A percentile compares a stretch with the other conserved stretches of the same genome.
phyloP scores from a whole-genome alignment of 208 protist genomes.

The Porcisia hertigi region DNA sequence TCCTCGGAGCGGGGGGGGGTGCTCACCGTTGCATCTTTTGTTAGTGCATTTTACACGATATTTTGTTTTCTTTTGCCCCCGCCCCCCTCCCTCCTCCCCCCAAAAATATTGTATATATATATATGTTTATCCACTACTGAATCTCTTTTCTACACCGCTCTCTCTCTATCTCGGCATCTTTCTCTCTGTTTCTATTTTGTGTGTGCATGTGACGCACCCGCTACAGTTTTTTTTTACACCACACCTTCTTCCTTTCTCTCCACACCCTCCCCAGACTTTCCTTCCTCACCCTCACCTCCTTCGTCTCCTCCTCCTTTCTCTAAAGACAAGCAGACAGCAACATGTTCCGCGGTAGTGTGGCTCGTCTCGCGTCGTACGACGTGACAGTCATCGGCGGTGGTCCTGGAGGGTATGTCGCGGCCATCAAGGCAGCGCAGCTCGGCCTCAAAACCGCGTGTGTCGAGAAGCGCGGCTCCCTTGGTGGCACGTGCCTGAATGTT shows the following conservation, averaged over 20 bases:
- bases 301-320: not conserved
- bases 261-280: not conserved
- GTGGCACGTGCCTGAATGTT: constrained; percentile 99
- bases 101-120: no score
- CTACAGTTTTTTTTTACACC: not conserved
- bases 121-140: not conserved
- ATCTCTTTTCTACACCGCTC: not conserved
- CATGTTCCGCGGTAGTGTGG: constrained; percentile 71
- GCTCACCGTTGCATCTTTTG: no score
- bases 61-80: no score
- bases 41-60: no score
- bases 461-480: constrained; percentile 97
- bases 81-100: no score
- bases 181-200: no score
- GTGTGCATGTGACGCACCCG: not conserved
- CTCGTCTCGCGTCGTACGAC: constrained; percentile 86
- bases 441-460: constrained; percentile 98
- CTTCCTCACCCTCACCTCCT: not conserved
- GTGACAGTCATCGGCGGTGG: constrained; percentile 99
- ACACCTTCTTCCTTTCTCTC: not conserved
- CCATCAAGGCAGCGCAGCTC: constrained; percentile 99
- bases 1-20: not conserved
- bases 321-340: constrained; percentile 20
- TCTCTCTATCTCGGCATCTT: not conserved
- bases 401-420: constrained; percentile 99